Conservation (phyloP, 441 rosid genomes). For the Corymbia citriodora region DNA sequence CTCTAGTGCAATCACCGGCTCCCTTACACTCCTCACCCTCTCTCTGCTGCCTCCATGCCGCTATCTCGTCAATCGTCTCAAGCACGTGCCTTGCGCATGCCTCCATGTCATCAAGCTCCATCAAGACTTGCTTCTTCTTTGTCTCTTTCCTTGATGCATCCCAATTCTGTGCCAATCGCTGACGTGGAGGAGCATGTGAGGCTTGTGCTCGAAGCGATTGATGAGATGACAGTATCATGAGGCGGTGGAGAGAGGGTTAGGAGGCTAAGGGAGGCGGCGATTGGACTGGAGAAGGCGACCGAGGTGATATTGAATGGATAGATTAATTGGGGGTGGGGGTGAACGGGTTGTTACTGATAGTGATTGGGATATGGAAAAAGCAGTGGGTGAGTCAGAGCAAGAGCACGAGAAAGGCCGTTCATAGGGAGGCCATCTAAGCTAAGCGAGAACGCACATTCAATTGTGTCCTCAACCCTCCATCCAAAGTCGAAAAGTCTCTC, state of each 20-base stretch:
- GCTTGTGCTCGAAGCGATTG: not conserved
- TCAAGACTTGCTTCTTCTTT: not conserved
- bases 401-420: not conserved
- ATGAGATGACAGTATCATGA: not conserved
- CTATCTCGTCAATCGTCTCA: not conserved
- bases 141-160: not conserved
- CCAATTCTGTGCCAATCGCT: not conserved
- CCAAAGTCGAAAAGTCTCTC: too few relatives aligned
- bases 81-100: not conserved
- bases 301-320: not conserved
- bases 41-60: not conserved
- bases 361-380: not conserved
- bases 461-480: too few relatives aligned
- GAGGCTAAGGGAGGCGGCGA: not conserved
- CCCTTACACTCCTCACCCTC: not conserved
- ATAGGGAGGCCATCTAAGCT: not conserved
- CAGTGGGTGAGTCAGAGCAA: not conserved
- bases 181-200: not conserved
- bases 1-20: not conserved
- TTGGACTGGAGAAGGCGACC: slow-evolving; percentile 1
- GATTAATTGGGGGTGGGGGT: not conserved
- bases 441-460: too few relatives aligned
- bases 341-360: not conserved
- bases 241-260: not conserved
- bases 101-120: not conserved